These are phyloP conservation scores for Fusarium mexicanum DNA, from an alignment of 2,329 filamentous ascomycete species.

Conservation along the genomic window DNA sequence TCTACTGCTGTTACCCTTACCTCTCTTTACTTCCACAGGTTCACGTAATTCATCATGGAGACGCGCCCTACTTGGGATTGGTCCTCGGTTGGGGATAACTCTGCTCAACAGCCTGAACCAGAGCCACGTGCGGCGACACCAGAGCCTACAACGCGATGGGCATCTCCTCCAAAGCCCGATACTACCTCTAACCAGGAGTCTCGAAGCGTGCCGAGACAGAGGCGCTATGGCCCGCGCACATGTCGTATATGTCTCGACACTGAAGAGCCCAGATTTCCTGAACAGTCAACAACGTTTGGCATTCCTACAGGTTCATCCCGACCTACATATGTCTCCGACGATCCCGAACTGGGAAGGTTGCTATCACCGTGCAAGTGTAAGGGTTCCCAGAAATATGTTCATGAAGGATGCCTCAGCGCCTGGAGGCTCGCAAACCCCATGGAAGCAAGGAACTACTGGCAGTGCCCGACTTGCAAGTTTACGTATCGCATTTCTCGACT, in stretches of 20 bases:
- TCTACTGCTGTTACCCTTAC: slow-evolving; percentile 9
- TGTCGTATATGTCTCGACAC: slow-evolving; percentile 91
- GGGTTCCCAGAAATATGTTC: slow-evolving; percentile 91
- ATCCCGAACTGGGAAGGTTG: slow-evolving; percentile 77
- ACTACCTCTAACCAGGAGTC: slow-evolving; percentile 13
- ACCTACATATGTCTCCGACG: slow-evolving; percentile 75
- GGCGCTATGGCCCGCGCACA: slow-evolving; percentile 74
- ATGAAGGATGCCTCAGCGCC: slow-evolving; percentile 85
- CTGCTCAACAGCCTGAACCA: slow-evolving; percentile 19
- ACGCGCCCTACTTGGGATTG: slow-evolving; percentile 42
- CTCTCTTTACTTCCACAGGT: slow-evolving; percentile 34
- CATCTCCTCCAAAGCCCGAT: slow-evolving; percentile 5
- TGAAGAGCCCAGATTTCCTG: slow-evolving; percentile 60
- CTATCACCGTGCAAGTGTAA: slow-evolving; percentile 93
- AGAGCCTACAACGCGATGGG: slow-evolving; percentile 5
- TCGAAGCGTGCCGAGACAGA: slow-evolving; percentile 17
- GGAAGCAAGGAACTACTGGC: slow-evolving; percentile 77
- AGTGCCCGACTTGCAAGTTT: slow-evolving; percentile 89
- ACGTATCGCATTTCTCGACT: slow-evolving; percentile 82
- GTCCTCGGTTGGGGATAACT: slow-evolving; percentile 34
- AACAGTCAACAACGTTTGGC: slow-evolving; percentile 46
- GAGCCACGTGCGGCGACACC: slow-evolving; percentile 8
- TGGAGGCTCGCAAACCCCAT: slow-evolving; percentile 81
- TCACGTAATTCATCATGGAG: slow-evolving; percentile 42
- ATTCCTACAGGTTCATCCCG: slow-evolving; percentile 47